A percentile compares a stretch with the other conserved stretches of the same genome.
Evolutionary conservation across 176 grass and related monocot genomes (phyloP).

Genomic region (Triticum turgidum): DNA sequence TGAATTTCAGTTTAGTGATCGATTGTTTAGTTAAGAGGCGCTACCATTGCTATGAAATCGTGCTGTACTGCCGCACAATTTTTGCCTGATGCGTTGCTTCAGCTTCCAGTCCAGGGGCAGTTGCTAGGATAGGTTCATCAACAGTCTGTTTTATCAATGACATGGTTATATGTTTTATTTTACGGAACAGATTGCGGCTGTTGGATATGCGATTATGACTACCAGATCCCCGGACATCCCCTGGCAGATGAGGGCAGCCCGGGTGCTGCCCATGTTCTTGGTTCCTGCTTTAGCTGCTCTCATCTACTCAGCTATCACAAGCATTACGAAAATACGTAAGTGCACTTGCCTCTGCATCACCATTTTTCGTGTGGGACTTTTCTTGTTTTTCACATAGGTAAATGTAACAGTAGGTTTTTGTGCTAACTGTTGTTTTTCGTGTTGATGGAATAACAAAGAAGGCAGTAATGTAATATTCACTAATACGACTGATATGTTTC

Average conservation of each 20-base stretch:
- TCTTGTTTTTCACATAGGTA: no score
- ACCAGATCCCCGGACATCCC: constrained; percentile 61
- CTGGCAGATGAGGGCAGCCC: constrained; percentile 66
- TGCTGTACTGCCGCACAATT: not conserved
- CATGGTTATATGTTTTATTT: not conserved
- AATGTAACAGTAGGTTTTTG: no score
- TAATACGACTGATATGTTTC: no score
- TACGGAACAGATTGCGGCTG: constrained; percentile 54
- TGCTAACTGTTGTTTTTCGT: no score
- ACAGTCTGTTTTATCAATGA: not conserved
- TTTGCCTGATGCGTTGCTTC: not conserved
- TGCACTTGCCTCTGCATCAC: not conserved
- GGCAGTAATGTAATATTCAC: no score
- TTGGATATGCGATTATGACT: constrained; percentile 65
- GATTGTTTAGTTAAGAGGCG: not conserved
- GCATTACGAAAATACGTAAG: constrained; percentile 74
- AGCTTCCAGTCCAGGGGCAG: not conserved
- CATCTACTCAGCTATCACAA: constrained; percentile 56
- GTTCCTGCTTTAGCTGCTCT: constrained; percentile 66
- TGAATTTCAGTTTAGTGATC: not conserved
- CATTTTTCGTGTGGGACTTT: no score
- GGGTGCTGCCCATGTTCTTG: constrained; percentile 71
- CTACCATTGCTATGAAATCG: not conserved
- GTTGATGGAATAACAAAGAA: no score
- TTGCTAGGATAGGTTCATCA: not conserved